Evolutionary conservation across 495 filamentous ascomycete genomes (phyloP).

Genomic region (Neurospora sp.): DNA sequence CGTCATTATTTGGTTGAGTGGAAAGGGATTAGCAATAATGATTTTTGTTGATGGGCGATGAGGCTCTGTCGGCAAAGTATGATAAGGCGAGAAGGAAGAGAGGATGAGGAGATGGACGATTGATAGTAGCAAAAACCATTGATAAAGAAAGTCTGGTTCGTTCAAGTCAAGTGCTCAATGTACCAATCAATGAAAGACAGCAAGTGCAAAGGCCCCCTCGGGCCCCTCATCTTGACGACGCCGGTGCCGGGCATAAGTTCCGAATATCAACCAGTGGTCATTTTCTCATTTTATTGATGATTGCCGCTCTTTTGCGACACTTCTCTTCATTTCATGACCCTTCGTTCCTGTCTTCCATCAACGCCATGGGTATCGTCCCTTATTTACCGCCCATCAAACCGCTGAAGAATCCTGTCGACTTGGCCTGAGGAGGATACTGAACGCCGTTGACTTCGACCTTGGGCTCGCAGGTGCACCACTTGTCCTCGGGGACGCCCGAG

Average conservation of each 20-base stretch:
- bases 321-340: background rate
- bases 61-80: background rate
- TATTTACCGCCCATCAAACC: constrained; percentile 14
- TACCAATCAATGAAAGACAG: background rate
- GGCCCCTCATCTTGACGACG: background rate
- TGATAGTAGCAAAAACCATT: background rate
- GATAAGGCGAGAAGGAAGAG: background rate
- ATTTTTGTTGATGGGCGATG: background rate
- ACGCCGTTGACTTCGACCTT: constrained; percentile 49
- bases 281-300: no score
- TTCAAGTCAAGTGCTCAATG: background rate
- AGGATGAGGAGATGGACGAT: background rate
- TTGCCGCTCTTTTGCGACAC: no score
- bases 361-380: constrained; percentile 1
- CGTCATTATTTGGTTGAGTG: background rate
- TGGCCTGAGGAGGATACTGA: constrained; percentile 49
- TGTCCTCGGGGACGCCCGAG: constrained; percentile 39
- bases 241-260: background rate
- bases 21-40: no score
- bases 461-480: constrained; percentile 53
- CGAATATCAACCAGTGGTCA: background rate
- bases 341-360: background rate
- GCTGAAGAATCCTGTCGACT: constrained; percentile 20
- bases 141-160: background rate
- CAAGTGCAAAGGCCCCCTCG: background rate